Evolutionary conservation across 1,139 yeast genomes (phyloP), one percentile per base, ranked within the genome.

Genomic region (Geotrichum cucujoidarum): DNA sequence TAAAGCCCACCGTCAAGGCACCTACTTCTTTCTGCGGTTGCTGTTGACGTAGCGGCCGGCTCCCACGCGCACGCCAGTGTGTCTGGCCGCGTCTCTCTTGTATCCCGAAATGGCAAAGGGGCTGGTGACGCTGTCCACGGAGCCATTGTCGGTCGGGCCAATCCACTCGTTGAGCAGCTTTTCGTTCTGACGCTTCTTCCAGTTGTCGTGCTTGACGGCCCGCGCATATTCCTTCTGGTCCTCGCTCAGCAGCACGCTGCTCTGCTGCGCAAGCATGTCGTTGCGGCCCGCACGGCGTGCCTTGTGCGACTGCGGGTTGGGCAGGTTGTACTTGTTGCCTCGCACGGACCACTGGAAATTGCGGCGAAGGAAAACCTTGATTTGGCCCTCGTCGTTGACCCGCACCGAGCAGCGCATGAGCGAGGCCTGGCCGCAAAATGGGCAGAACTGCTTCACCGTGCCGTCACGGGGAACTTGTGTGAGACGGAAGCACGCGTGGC

Each of bases 361-460:
- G 53, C 81, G 76, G 71, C 90, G 90, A 60, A 94, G 73, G 65
- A 89, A 95, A n/a, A 97, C 95, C 10, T 85, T 83, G 40, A 92
- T 71, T 56, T 78, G 80, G 41, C 98, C 98, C 1, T 94, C 81
- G 30, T 71, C 73, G 58, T 86, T 86, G 21, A 92, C 80, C 11
- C 95, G 81, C 1, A 90, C 95, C 0, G 96, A 89, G 68, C 96
- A 90, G 66, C 98, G 76, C 60, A 90, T 66, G 53, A 94, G 70
- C 0, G 98, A 90, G 54, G 83, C 80, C 51, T 96, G 95, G 42
- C 98, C 98, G 74, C 99, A 95, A 50, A 81, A 77, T n/a, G 95
- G 87, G 66, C 99, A 92, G 70, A 92, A 92, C 67, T 89, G 96
- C 60, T 79, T 80, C 43, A 90, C 83, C 44, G 72, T 73, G 3